Conservation (phyloP, 495 filamentous ascomycete species). For the Tuber magnatum region DNA sequence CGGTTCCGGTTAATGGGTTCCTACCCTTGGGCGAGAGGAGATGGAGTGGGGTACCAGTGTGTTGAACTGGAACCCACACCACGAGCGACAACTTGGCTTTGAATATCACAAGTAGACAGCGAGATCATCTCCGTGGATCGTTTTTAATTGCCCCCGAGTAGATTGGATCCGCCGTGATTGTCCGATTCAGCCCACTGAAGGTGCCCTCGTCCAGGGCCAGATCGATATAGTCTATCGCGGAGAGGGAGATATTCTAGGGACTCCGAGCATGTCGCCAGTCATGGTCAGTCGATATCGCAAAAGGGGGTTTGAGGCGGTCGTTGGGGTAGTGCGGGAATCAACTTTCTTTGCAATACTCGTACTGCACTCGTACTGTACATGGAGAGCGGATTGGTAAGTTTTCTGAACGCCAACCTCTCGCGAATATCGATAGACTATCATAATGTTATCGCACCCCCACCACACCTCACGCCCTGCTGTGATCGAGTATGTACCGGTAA, state of each 20-base stretch:
- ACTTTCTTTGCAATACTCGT: background rate
- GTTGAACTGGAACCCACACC: background rate
- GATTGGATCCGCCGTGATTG: background rate
- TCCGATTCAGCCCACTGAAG: background rate
- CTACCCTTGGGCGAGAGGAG: background rate
- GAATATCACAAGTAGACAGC: background rate
- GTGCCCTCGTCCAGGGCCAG: background rate
- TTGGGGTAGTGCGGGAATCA: background rate
- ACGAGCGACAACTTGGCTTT: background rate
- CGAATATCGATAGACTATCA: no score
- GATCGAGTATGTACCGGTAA: no score
- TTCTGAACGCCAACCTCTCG: background rate
- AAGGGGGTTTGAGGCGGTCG: no score
- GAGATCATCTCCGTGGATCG: background rate
- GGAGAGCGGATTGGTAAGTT: background rate
- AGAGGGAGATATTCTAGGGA: background rate
- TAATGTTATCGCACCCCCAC: no score
- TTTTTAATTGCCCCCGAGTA: background rate
- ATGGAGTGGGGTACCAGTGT: background rate
- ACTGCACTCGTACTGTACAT: background rate
- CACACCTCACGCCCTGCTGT: no score
- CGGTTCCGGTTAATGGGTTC: background rate
- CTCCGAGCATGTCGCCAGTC: background rate
- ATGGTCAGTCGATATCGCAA: background rate
- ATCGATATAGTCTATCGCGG: background rate